phyloP scores from a whole-genome alignment of 2,329 filamentous ascomycete genomes.

The Botryotinia calthae region DNA sequence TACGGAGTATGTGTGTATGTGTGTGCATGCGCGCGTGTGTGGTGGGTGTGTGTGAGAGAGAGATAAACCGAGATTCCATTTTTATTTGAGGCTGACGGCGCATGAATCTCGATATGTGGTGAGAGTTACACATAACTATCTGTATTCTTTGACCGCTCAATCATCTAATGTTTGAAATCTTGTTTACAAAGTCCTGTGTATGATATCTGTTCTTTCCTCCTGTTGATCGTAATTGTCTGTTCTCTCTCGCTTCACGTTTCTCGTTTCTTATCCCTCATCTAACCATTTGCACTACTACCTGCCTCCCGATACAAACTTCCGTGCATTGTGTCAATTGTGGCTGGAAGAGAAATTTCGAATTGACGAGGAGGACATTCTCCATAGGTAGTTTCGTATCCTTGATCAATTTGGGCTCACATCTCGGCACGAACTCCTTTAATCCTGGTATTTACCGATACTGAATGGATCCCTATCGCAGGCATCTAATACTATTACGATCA shows the following conservation, averaged over 20 bases:
- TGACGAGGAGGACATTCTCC: conserved; percentile 1
- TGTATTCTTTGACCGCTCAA: conserved; percentile 14
- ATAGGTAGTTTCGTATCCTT: not conserved
- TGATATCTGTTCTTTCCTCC: not conserved
- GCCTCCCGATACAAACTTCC: conserved; percentile 4
- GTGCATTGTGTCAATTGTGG: conserved; percentile 10
- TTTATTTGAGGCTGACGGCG: conserved; percentile 5
- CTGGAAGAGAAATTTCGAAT: conserved; percentile 4
- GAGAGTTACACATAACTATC: conserved; percentile 4
- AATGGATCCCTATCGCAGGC: not conserved
- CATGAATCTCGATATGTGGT: not conserved
- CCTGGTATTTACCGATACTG: not conserved
- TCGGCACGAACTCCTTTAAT: conserved; percentile 19
- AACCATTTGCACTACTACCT: not conserved
- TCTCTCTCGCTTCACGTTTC: not conserved
- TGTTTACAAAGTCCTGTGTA: not conserved
- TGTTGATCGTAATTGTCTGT: not conserved
- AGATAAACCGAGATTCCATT: not conserved
- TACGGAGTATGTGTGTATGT: not conserved
- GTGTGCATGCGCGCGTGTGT: no score
- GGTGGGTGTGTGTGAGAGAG: not conserved
- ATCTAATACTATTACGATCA: not conserved
- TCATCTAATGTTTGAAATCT: not conserved
- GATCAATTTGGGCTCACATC: conserved; percentile 17
- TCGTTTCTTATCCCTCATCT: not conserved